Percentiles rank a stretch among this genome's conserved stretches.
Conservation (phyloP, 495 filamentous ascomycete genomes). For the Neurospora sp. region DNA sequence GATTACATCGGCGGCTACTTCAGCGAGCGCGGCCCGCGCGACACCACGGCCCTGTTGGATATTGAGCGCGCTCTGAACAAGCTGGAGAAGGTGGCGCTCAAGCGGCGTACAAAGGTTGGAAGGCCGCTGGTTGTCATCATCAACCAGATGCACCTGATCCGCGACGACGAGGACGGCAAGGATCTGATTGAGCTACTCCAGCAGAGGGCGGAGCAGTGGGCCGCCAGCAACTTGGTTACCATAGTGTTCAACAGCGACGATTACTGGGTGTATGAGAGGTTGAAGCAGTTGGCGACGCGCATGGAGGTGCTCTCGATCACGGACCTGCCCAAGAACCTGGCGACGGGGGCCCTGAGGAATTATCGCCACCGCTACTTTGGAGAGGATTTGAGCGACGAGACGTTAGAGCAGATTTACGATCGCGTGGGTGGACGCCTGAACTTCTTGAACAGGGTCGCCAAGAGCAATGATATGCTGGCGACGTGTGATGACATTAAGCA, state of each 20-base stretch:
- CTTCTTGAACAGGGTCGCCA: slow-evolving; percentile 79
- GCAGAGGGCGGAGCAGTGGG: slow-evolving; percentile 93
- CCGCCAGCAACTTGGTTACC: slow-evolving; percentile 76
- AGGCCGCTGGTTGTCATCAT: slow-evolving; percentile 78
- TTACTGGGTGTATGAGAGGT: slow-evolving; percentile 93
- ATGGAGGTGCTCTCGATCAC: slow-evolving; percentile 81
- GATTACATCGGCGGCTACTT: slow-evolving; percentile 95
- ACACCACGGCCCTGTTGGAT: slow-evolving; percentile 81
- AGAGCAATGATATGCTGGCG: slow-evolving; percentile 61
- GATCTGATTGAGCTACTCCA: slow-evolving; percentile 91
- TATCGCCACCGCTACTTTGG: slow-evolving; percentile 63
- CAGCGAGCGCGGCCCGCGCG: slow-evolving; percentile 83
- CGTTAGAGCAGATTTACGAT: slow-evolving; percentile 69
- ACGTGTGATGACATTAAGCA: slow-evolving; percentile 69
- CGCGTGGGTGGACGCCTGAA: slow-evolving; percentile 77
- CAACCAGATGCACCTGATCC: slow-evolving; percentile 79
- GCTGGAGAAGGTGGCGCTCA: slow-evolving; percentile 84
- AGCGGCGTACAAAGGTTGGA: slow-evolving; percentile 43
- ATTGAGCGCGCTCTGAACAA: slow-evolving; percentile 97
- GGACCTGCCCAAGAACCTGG: slow-evolving; percentile 69
- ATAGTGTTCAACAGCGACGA: slow-evolving; percentile 90
- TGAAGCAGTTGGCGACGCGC: slow-evolving; percentile 81
- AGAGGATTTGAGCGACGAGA: slow-evolving; percentile 42
- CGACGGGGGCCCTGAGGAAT: slow-evolving; percentile 60
- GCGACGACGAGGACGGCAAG: slow-evolving; percentile 82